Conservation (phyloP, 2,329 filamentous ascomycete species). For the Corinectria fuckeliana region DNA sequence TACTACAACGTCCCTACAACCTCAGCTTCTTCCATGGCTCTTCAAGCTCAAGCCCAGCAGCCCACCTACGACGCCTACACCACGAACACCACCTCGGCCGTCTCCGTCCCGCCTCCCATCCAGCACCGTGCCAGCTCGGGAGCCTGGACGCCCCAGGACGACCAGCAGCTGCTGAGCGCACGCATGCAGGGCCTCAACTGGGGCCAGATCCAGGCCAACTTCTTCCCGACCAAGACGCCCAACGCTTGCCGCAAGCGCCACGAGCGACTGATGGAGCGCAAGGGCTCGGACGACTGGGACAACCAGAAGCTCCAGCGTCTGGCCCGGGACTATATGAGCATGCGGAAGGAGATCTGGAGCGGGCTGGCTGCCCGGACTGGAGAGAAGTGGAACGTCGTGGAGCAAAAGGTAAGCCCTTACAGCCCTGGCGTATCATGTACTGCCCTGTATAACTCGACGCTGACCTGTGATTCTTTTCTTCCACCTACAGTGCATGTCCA, state of each 20-base stretch:
- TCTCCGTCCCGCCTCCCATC: slow-evolving; percentile 49
- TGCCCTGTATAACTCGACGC: neutral
- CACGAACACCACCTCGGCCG: slow-evolving; percentile 42
- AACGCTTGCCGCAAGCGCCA: slow-evolving; percentile 92
- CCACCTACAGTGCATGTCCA: slow-evolving; percentile 80
- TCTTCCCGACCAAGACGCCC: slow-evolving; percentile 79
- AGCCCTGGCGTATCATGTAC: neutral
- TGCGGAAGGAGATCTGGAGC: slow-evolving; percentile 83
- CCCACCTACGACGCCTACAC: slow-evolving; percentile 50
- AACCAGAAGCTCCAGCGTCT: slow-evolving; percentile 75
- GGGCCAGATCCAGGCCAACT: slow-evolving; percentile 76
- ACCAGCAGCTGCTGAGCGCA: slow-evolving; percentile 74
- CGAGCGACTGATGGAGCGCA: slow-evolving; percentile 80
- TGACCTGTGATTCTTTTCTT: slow-evolving; percentile 4
- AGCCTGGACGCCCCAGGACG: slow-evolving; percentile 77
- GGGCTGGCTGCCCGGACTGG: slow-evolving; percentile 74
- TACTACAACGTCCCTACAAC: slow-evolving; percentile 50
- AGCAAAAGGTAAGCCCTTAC: slow-evolving; percentile 60
- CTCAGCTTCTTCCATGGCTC: slow-evolving; percentile 39
- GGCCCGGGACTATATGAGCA: slow-evolving; percentile 78
- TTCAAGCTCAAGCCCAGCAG: slow-evolving; percentile 42
- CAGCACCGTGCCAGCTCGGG: slow-evolving; percentile 65
- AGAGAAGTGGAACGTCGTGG: slow-evolving; percentile 81
- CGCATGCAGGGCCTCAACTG: slow-evolving; percentile 81
- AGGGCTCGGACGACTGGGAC: slow-evolving; percentile 80